Evolutionary conservation across 495 filamentous ascomycete genomes (phyloP), one percentile per base, ranked within the genome.

Genomic region (Trichocladium uniseriatum): DNA sequence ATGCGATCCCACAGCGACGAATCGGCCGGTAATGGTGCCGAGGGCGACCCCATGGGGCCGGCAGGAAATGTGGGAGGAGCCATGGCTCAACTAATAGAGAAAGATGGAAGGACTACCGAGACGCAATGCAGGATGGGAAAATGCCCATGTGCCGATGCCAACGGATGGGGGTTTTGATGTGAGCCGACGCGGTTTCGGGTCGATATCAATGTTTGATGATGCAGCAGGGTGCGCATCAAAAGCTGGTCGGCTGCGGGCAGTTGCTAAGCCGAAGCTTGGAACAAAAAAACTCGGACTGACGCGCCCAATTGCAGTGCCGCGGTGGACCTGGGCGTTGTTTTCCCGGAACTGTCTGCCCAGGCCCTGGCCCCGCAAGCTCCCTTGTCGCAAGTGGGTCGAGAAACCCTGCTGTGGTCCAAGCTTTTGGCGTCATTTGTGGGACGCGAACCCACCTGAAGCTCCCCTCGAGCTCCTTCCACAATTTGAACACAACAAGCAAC

Each of bases 1-100:
- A 96, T 69, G 51, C 89, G 82, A 67, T 91, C 83, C 88, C 88
- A 94, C 45, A 94, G 63, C 18, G 89, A 88, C 51, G 84, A 77
- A 35, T 73, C 62, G 52, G 69, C 68, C 9, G 69, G 59, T 38
- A 75, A 43, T 15, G 65, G 60, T 21, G 70, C 52, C 13, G 67
- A 58, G 38, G 57, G 49, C 20, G 62, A 57, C 43, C 53, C 68
- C 56, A 61, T 53, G 53, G 71, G 70, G 49, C 62, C 61, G 24
- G 68, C 59, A 34, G 67, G 67, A 48, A 61, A 55, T 19, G 67
- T 3, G 24, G 8, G 24, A 53, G 65, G 62, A 45, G 70, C 64
- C 71, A 73, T 76, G 53, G 46, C 57, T 52, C 24, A 35, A 38
- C 11, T 18, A 16, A 18, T n/a, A n/a, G n/a, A n/a, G n/a, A n/a